phyloP scores from a whole-genome alignment of 116 monocot genomes.

The Papilionanthe hybrid region DNA sequence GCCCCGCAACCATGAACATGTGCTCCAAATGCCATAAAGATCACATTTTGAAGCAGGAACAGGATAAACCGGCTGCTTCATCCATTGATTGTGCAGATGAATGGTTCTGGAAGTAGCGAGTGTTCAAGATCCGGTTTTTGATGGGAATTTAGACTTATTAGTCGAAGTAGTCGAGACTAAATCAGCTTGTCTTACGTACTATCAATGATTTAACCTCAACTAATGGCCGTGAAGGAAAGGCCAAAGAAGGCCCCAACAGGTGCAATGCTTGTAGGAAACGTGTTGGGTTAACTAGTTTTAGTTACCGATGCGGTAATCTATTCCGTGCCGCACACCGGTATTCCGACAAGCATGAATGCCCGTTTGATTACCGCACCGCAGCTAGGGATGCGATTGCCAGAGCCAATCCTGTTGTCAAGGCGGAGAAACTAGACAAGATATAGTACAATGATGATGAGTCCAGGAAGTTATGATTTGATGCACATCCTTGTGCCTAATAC shows the following conservation, averaged over 20 bases:
- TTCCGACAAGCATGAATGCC: slow-evolving; percentile 65
- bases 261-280: slow-evolving; percentile 59
- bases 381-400: slow-evolving; percentile 65
- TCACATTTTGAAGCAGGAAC: slow-evolving; percentile 46
- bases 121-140: slow-evolving; percentile 18
- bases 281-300: slow-evolving; percentile 61
- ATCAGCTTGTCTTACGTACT: slow-evolving; percentile 10
- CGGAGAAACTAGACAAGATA: slow-evolving; percentile 77
- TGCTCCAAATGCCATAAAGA: slow-evolving; percentile 71
- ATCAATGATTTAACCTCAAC: slow-evolving; percentile 16
- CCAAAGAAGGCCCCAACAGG: slow-evolving; percentile 37
- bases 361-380: slow-evolving; percentile 58
- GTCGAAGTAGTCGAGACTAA: slow-evolving; percentile 24
- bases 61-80: slow-evolving; percentile 50
- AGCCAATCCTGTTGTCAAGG: slow-evolving; percentile 67
- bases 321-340: slow-evolving; percentile 68
- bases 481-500: not conserved
- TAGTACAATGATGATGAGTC: slow-evolving; percentile 1
- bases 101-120: slow-evolving; percentile 33
- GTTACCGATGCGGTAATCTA: slow-evolving; percentile 56
- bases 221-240: slow-evolving; percentile 26
- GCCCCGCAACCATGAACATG: slow-evolving; percentile 70
- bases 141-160: slow-evolving; percentile 19
- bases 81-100: slow-evolving; percentile 64
- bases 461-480: slow-evolving; percentile 1